Base-by-base conservation (phyloP, 1,284 basidiomycete genomes). In the Ustilago lituana region DNA sequence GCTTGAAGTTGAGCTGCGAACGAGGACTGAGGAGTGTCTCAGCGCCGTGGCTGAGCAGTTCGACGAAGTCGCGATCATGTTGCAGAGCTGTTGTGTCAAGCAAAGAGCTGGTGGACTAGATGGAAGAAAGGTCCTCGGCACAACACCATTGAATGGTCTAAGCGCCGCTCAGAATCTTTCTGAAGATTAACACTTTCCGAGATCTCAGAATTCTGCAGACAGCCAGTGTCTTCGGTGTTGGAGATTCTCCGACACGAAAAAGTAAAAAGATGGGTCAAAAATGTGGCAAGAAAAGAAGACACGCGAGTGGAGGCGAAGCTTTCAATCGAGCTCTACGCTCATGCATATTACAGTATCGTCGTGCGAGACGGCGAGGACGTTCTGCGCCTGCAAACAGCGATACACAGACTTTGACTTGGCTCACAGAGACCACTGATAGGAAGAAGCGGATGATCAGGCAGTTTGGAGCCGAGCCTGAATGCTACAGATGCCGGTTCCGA, bases 41-140 rank as follows among this genome's bases (percentile, higher is more conserved):
- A 48, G 36, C 27, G 4, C n/a, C 3, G 50, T 27, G 7, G 46
- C 33, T 10, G 39, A 37, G 27, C 17, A 19, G n/a, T n/a, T 38
- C 29, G 52, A 57, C 39, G 40, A 29, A n/a, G 39, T n/a, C 2
- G 51, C 58, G 7, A 54, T 17, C 50, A 49, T 62, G 11, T 49
- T 24, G 39, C 22, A 5, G 26, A 14, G 7, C 10, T 19, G 23
- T 19, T 32, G 48, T 9, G 2, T 12, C 14, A n/a, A n/a, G n/a
- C n/a, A n/a, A n/a, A n/a, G n/a, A n/a, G n/a, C n/a, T n/a, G n/a
- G n/a, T n/a, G n/a, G n/a, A n/a, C n/a, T 11, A 37, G 19, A 17
- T 17, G 24, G 15, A 14, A 5, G 17, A 8, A 23, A n/a, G 22
- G 32, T 27, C n/a, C 5, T 20, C 20, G 7, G 27, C 27, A 29